Base-by-base conservation (phyloP, 768 basidiomycete species). In the Glaciozyma antarctica region DNA sequence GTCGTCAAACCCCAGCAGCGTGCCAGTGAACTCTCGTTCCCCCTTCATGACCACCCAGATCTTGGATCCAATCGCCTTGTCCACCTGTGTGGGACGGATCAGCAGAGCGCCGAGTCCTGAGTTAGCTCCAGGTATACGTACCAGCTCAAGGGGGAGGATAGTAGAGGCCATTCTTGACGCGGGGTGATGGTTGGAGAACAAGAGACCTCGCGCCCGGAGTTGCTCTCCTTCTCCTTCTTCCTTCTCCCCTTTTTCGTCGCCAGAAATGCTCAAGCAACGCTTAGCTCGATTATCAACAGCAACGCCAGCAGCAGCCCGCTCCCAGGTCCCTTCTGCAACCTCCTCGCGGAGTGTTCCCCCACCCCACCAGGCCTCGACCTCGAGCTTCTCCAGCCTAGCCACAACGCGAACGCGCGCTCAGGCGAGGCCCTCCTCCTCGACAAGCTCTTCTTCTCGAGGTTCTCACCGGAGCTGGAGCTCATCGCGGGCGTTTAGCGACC, bases 41-140 rank as follows among this genome's bases (percentile, higher is more conserved):
- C 68, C 68, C 80, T 97, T 98, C 90, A 95, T 97, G 76, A 98
- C 85, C 73, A 98, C 94, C 90, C 91, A 95, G 75, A 98, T 93
- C 57, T 85, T 84, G 43, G 91, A 94, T 63, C 94, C 94, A 76
- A 97, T 98, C 75, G 94, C 97, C 76, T 88, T 84, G 77, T 99
- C 94, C 73, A 99, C 38, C 38, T 41, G 38, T 2, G 38, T 2
- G 38, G 13, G 38, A 5, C 38, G 13, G 38, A 15, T 41, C 38
- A 41, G 38, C 38, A 41, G 7, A 41, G 12, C 38, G 38, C 13
- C 38, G 6, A 13, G 38, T 41, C 8, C 38, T 41, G 13, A 2
- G 8, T 10, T 15, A 41, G 38, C 38, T 41, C 12, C 38, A 12
- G 38, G 13, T 41, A 13, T 2, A 13, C 38, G 8, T 41, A 41